Base-by-base conservation (phyloP, 1,284 basidiomycete species). In the Phaffia rhodozyma region DNA sequence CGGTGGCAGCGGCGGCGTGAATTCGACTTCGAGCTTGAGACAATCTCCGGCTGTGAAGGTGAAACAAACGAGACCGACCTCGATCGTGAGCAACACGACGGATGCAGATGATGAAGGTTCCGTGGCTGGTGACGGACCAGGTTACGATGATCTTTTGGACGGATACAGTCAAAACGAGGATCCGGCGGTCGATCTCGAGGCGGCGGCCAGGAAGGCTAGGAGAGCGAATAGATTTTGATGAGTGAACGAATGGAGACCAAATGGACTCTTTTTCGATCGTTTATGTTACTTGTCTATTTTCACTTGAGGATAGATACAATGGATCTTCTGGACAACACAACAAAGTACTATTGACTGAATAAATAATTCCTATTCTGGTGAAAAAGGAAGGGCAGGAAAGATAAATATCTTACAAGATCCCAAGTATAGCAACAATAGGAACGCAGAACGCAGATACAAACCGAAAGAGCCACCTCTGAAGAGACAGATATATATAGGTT, bases 91-190 rank as follows among this genome's bases (percentile, higher is more conserved):
- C 21, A 30, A 38, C 27, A 55, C 49, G 5, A 47, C 56, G 56
- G 43, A 58, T 18, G 55, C 34, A 23, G 32, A 30, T 5, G 38
- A 27, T 34, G 54, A 55, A 34, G 54, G n/a, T 29, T 34, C 54
- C 54, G 13, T 57, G 32, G 48, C n/a, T 11, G 58, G 43, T 21
- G 47, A 43, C 38, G 27, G 47, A 49, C 23, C 34, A 51, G 20
- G 47, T 18, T 59, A 59, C 13, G 58, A 51, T 13, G 58, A 59
- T 59, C 48, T 59, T 27, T 48, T 59, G 58, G 58, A 59, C 27
- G 38, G 38, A 43, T 43, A 43, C 13, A 30, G 43, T 4, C 52
- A 59, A 25, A 34, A 23, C 27, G 58, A 48, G 20, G 58, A 49
- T 21, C 29, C 54, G 21, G 47, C 30, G 23, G 25, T 50, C 29